phyloP scores from a whole-genome alignment of 2,329 filamentous ascomycete genomes.

The Talaromyces amestolkiae region DNA sequence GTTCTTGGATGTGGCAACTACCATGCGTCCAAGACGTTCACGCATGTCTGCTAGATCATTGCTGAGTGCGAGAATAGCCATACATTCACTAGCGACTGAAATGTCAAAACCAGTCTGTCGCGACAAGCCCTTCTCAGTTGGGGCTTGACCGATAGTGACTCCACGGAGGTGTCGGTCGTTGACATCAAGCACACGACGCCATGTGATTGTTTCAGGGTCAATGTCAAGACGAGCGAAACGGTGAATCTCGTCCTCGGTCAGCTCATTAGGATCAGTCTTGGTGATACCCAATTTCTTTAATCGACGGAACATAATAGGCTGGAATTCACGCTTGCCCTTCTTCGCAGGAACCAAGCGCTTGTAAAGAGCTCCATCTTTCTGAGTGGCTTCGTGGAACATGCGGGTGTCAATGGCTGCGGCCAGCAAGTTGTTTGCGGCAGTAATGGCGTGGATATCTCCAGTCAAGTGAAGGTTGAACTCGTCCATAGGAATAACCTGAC shows the following conservation, averaged over 20 bases:
- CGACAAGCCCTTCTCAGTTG: conserved; percentile 85
- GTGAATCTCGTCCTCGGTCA: conserved; percentile 83
- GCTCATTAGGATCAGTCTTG: conserved; percentile 87
- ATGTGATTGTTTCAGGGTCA: conserved; percentile 94
- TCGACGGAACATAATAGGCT: conserved; percentile 86
- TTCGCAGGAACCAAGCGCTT: conserved; percentile 82
- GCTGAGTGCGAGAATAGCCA: conserved; percentile 95
- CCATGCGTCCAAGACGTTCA: conserved; percentile 91
- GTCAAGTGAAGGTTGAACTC: conserved; percentile 98
- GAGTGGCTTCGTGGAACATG: conserved; percentile 96
- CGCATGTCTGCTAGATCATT: conserved; percentile 85
- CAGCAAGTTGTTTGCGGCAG: conserved; percentile 93
- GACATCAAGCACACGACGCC: conserved; percentile 92
- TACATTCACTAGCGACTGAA: conserved; percentile 94
- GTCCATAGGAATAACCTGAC: conserved; percentile 99
- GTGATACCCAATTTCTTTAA: conserved; percentile 93
- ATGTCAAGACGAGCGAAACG: conserved; percentile 94
- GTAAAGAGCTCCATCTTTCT: conserved; percentile 86
- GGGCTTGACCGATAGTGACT: conserved; percentile 81
- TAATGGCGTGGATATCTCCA: conserved; percentile 96
- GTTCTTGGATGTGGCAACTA: conserved; percentile 78
- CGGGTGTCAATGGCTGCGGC: conserved; percentile 95
- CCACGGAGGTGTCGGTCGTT: conserved; percentile 92
- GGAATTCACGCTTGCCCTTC: conserved; percentile 84
- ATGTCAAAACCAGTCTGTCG: conserved; percentile 96